Evolutionary conservation across 164 flowering plant genomes (phyloP).

Genomic region (Cinnamomum micranthum): DNA sequence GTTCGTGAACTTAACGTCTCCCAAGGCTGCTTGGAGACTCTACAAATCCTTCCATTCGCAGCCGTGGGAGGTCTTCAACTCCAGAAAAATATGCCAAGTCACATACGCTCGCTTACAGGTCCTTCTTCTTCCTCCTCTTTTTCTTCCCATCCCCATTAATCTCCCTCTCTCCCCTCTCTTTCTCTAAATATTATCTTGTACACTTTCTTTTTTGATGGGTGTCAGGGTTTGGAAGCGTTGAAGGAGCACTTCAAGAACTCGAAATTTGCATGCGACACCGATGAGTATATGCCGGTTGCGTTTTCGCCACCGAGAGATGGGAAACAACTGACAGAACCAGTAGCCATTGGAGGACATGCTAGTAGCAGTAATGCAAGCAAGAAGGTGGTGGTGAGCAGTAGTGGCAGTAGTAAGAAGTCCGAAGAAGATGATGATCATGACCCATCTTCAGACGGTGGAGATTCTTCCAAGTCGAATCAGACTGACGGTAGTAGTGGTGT

Average conservation of each 20-base stretch:
- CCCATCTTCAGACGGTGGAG: neutral
- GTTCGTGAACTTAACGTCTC: slow-evolving; percentile 87
- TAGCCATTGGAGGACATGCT: slow-evolving; percentile 39
- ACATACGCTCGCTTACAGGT: slow-evolving; percentile 95
- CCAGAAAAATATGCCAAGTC: slow-evolving; percentile 82
- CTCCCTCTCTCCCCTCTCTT: neutral
- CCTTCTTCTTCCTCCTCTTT: neutral
- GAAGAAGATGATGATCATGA: neutral
- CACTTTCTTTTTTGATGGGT: neutral
- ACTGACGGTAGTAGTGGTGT: neutral
- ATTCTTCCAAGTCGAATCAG: slow-evolving; percentile 1
- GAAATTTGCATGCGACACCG: slow-evolving; percentile 72
- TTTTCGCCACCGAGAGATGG: slow-evolving; percentile 92
- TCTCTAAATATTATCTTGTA: neutral
- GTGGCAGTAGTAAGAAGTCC: neutral
- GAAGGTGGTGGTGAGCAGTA: neutral
- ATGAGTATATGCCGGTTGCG: slow-evolving; percentile 78
- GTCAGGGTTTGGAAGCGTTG: slow-evolving; percentile 78
- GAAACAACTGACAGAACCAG: slow-evolving; percentile 47
- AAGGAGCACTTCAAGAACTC: slow-evolving; percentile 94
- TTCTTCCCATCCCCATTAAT: neutral
- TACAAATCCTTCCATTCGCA: slow-evolving; percentile 81
- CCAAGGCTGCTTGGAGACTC: slow-evolving; percentile 74
- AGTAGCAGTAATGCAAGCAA: neutral
- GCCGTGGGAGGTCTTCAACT: slow-evolving; percentile 92